These are phyloP conservation scores for Acanthamoeba royreba DNA, from an alignment of 208 protist species.

Conservation along the genomic window DNA sequence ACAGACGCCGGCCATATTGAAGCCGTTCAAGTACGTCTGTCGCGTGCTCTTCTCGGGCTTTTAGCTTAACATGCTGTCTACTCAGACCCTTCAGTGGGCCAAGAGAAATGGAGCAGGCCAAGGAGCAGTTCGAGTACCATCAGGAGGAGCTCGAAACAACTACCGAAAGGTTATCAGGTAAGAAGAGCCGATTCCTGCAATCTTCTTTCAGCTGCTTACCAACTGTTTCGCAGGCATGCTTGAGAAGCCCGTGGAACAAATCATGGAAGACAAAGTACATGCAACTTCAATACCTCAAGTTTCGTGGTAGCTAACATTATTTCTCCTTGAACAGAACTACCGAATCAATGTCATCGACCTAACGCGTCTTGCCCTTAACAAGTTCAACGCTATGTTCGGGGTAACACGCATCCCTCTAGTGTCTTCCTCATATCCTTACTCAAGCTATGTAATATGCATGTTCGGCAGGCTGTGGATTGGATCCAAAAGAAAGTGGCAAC, in stretches of 20 bases:
- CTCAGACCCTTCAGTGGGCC: background rate
- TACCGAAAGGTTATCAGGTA: background rate
- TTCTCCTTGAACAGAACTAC: background rate
- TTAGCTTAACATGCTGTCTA: background rate
- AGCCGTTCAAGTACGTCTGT: background rate
- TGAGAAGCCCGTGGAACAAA: background rate
- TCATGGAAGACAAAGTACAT: background rate
- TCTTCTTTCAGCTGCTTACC: background rate
- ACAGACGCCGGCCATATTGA: background rate
- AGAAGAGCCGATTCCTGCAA: background rate
- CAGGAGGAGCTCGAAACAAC: background rate
- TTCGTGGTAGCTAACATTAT: background rate
- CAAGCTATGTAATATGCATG: background rate
- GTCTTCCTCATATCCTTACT: background rate
- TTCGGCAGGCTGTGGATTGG: background rate
- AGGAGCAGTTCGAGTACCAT: slow-evolving; percentile 25
- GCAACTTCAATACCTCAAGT: background rate
- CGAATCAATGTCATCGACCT: background rate
- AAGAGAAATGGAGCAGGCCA: background rate
- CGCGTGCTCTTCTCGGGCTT: no score
- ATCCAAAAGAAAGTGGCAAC: background rate
- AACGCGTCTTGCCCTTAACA: background rate
- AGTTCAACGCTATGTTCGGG: slow-evolving; percentile 27
- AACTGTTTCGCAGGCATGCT: background rate
- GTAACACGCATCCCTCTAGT: background rate